A percentile compares a stretch with the other conserved stretches of the same genome.
Conservation (phyloP, 306 rosid species). For the Vigna reflexopilosa region DNA sequence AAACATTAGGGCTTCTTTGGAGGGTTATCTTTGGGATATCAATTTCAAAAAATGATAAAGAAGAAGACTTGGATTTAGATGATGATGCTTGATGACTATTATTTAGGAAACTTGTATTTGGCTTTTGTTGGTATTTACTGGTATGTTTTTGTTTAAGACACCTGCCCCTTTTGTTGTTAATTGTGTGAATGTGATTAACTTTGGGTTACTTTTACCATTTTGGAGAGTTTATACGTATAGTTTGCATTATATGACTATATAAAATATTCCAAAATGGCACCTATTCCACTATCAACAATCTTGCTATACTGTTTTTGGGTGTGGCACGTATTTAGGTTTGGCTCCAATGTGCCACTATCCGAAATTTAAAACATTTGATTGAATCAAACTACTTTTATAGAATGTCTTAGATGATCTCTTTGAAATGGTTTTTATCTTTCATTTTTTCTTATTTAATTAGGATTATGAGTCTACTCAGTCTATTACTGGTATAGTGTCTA, state of each 20-base stretch:
- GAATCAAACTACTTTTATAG: neutral
- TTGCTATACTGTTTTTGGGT: neutral
- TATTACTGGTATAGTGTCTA: neutral
- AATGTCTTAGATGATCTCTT: neutral
- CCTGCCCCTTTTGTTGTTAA: too few relatives aligned
- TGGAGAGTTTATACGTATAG: neutral
- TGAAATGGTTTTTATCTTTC: neutral
- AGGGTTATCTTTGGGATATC: neutral
- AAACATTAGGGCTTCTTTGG: neutral
- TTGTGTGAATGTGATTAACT: neutral
- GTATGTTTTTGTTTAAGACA: too few relatives aligned
- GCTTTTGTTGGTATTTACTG: neutral
- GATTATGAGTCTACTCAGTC: conserved; percentile 5
- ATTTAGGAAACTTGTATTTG: neutral
- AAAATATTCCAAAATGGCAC: neutral
- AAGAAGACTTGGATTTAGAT: neutral
- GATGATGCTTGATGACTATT: neutral
- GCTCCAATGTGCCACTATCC: neutral
- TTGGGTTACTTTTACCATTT: neutral
- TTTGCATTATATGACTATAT: neutral
- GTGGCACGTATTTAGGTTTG: too few relatives aligned
- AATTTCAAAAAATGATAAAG: neutral
- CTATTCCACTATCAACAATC: neutral
- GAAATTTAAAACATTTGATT: neutral
- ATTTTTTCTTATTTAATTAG: conserved; percentile 14